Percentiles rank a stretch among this genome's conserved stretches.
These are phyloP conservation scores for Xylaria palmicola DNA, from an alignment of 495 filamentous ascomycete species.

Conservation along the genomic window DNA sequence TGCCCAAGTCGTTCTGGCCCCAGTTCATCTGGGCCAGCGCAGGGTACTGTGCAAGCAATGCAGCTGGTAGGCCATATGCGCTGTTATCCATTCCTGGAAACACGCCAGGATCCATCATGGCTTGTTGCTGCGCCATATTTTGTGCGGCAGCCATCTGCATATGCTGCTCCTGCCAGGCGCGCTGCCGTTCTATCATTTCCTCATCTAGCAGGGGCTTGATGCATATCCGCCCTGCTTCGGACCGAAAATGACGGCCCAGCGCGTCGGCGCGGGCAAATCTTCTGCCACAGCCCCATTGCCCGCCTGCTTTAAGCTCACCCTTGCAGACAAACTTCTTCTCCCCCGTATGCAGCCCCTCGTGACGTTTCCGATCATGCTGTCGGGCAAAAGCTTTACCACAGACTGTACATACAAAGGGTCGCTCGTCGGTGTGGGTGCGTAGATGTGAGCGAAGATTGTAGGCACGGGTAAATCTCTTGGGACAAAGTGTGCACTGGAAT, in stretches of 20 bases:
- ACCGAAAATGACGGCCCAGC: slow-evolving; percentile 92
- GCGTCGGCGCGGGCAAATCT: slow-evolving; percentile 95
- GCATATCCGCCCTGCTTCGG: slow-evolving; percentile 91
- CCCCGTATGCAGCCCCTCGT: slow-evolving; percentile 86
- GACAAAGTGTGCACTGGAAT: slow-evolving; percentile 82
- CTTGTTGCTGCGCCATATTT: slow-evolving; percentile 50
- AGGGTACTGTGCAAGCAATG: slow-evolving; percentile 87
- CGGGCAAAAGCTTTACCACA: slow-evolving; percentile 95
- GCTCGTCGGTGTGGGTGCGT: slow-evolving; percentile 88
- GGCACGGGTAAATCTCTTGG: slow-evolving; percentile 83
- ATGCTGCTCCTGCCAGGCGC: slow-evolving; percentile 64
- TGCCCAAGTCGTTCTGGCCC: slow-evolving; percentile 58
- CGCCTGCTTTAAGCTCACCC: slow-evolving; percentile 78
- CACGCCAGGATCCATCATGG: slow-evolving; percentile 47
- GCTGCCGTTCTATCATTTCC: slow-evolving; percentile 74
- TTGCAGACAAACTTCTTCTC: slow-evolving; percentile 98
- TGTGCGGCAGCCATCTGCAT: slow-evolving; percentile 47
- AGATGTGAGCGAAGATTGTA: slow-evolving; percentile 92
- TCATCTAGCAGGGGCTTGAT: slow-evolving; percentile 94
- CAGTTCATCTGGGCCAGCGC: slow-evolving; percentile 82
- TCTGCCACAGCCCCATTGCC: slow-evolving; percentile 88
- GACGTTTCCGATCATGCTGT: slow-evolving; percentile 89
- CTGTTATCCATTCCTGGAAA: slow-evolving; percentile 52
- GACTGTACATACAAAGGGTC: slow-evolving; percentile 92
- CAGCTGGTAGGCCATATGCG: slow-evolving; percentile 76